Base-by-base conservation (phyloP, 768 basidiomycete species). In the Serpula lacrymans region DNA sequence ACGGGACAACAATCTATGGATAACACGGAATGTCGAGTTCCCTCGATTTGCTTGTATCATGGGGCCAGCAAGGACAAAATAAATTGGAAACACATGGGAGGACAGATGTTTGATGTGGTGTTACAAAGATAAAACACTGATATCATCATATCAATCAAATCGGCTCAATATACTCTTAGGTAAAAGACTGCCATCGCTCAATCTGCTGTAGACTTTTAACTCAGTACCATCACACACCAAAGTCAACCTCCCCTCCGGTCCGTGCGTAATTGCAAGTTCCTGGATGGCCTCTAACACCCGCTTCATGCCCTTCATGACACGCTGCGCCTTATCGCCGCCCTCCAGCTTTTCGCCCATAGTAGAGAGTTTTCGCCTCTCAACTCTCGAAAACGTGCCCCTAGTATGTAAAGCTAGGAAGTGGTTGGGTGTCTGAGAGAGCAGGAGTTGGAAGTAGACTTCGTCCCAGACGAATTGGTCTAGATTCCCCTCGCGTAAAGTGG, bases 341-440 rank as follows among this genome's bases (percentile, higher is more conserved):
- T 55, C 51, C 22, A 39, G 10, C 29, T 41, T 17, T 22, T 14
- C 9, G 29, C 30, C 22, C 27, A 22, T 10, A 28, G 17, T 16
- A 6, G 13, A 20, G 3, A 72, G 55, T 31, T 65, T 67, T 14
- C 60, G 59, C 52, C 78, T 76, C 40, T 64, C 55, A 9, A 80
- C 57, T 12, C 57, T 49, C 2, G 45, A 46, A 53, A 84, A 83
- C 3, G 39, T 59, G 3, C 81, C 82, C 6, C 67, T 63, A 17
- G 68, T 49, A 51, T 84, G 80, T 14, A 75, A 55, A 1, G 69
- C 81, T 30, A 82, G 63, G 52, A 70, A 75, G 43, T 75, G 68
- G 39, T 74, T 65, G 2, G 69, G 62, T 0, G 78, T 83, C 48
- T 78, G 75, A 4, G 82, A 82, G 47, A 84, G 70, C 54, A 70